phyloP scores from a whole-genome alignment of 2,329 filamentous ascomycete species.

The Penicillium sp. region DNA sequence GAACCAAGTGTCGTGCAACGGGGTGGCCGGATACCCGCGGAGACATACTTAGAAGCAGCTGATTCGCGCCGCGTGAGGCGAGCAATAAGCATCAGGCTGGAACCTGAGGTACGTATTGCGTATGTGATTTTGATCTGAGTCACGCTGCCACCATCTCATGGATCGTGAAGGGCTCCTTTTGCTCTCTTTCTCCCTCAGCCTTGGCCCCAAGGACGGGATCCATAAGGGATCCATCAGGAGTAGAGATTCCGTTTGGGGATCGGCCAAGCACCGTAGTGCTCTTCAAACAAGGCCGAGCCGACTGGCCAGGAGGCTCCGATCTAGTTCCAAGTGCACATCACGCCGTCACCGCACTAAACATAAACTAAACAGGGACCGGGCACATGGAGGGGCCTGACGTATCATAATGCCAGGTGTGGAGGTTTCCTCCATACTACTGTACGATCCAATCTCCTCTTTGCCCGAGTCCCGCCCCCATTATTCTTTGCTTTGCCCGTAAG shows the following conservation, averaged over 20 bases:
- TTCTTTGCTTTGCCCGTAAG: neutral
- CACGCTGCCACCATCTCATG: constrained; percentile 1
- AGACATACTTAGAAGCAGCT: constrained; percentile 8
- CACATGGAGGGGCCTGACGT: constrained; percentile 23
- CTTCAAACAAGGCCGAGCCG: constrained; percentile 17
- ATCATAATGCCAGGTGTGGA: constrained; percentile 21
- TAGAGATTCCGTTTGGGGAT: constrained; percentile 4
- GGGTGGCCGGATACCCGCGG: constrained; percentile 21
- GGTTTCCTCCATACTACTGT: constrained; percentile 4
- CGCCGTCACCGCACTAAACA: constrained; percentile 14
- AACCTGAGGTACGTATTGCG: neutral
- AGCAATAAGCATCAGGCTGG: constrained; percentile 9
- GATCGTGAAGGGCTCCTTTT: neutral
- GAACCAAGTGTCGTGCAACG: constrained; percentile 2
- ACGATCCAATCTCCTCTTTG: constrained; percentile 17
- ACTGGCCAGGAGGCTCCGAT: constrained; percentile 24
- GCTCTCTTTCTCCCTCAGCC: constrained; percentile 2
- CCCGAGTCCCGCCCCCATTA: neutral
- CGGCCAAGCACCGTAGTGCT: constrained; percentile 3
- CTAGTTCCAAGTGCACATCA: constrained; percentile 24
- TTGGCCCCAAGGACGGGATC: neutral
- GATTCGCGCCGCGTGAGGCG: constrained; percentile 17
- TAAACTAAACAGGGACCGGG: constrained; percentile 7
- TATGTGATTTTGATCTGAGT: constrained; percentile 16
- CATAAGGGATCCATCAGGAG: neutral